These are phyloP conservation scores for Xylaria sp. DNA, from an alignment of 2,329 filamentous ascomycete species.

Conservation along the genomic window DNA sequence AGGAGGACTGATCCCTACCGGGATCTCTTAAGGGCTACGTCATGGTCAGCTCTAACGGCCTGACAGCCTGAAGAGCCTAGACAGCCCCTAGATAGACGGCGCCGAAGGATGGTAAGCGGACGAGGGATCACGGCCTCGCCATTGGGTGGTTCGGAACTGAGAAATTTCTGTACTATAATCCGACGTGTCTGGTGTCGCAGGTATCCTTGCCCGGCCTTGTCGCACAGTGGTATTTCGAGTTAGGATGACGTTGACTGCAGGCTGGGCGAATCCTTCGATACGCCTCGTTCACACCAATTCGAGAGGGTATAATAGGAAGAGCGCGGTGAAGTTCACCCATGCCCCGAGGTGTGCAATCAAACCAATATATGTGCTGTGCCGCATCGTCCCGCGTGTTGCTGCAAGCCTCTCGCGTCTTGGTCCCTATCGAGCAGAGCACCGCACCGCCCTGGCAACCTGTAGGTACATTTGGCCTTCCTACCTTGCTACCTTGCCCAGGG, in stretches of 20 bases:
- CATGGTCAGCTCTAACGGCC: not conserved
- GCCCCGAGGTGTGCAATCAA: not conserved
- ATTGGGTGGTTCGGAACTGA: not conserved
- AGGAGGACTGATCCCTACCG: not conserved
- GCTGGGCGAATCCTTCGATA: not conserved
- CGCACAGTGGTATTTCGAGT: not conserved
- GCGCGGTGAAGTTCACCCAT: not conserved
- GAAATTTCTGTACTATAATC: not conserved
- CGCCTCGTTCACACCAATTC: not conserved
- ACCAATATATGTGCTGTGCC: constrained; percentile 3
- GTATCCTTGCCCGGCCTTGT: not conserved
- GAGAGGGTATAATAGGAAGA: too few species aligned
- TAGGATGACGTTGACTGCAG: not conserved
- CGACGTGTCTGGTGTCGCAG: not conserved
- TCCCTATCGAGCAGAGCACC: constrained; percentile 13
- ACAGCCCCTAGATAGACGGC: too few species aligned
- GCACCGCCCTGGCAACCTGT: constrained; percentile 4
- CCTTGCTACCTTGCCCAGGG: too few species aligned
- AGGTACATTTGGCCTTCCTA: not conserved
- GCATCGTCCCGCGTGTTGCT: constrained; percentile 12
- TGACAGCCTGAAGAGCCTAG: too few species aligned
- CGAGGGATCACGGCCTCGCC: not conserved
- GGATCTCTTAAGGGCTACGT: not conserved
- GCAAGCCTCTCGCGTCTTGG: constrained; percentile 20
- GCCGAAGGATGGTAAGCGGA: not conserved